Percentiles rank a stretch among this genome's conserved stretches.
phyloP scores from a whole-genome alignment of 2,329 filamentous ascomycete species.

The Aspergillus luchuensis region DNA sequence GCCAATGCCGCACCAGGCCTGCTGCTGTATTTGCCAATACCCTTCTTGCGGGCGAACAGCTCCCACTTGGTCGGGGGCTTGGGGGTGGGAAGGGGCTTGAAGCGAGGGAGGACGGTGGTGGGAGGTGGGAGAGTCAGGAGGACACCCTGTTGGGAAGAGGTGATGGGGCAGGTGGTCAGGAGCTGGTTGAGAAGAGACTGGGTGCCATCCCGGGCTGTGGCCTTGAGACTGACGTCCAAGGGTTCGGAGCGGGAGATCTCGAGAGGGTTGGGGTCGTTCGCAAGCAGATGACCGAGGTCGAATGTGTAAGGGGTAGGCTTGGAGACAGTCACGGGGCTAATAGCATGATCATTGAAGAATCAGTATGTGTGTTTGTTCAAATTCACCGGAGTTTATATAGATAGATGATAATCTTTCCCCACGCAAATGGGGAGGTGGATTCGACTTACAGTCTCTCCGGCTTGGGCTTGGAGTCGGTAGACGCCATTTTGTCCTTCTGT shows the following conservation, averaged over 20 bases:
- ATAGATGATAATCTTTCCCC: not conserved
- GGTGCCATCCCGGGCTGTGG: constrained; percentile 81
- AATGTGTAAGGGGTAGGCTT: constrained; percentile 91
- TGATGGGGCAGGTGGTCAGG: constrained; percentile 81
- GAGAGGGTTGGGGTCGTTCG: constrained; percentile 83
- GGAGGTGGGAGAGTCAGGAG: constrained; percentile 74
- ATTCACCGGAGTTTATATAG: not conserved
- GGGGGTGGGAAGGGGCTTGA: constrained; percentile 83
- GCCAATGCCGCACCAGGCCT: constrained; percentile 59
- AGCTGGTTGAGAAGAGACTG: constrained; percentile 94
- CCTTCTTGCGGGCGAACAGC: constrained; percentile 94
- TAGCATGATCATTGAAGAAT: not conserved
- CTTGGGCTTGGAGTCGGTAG: constrained; percentile 32
- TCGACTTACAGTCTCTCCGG: constrained; percentile 45
- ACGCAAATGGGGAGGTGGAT: not conserved
- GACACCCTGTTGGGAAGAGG: constrained; percentile 66
- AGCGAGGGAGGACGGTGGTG: constrained; percentile 74
- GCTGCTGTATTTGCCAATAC: constrained; percentile 81
- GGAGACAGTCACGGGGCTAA: constrained; percentile 63
- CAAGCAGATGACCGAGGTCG: constrained; percentile 84
- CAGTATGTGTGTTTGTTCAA: not conserved
- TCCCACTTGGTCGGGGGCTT: constrained; percentile 93
- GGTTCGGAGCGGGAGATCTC: constrained; percentile 52
- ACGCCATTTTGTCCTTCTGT: constrained; percentile 9
- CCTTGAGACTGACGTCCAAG: constrained; percentile 69